Conservation (phyloP, 2,329 filamentous ascomycete species). For the Hymenotorrendiella dingleyae region DNA sequence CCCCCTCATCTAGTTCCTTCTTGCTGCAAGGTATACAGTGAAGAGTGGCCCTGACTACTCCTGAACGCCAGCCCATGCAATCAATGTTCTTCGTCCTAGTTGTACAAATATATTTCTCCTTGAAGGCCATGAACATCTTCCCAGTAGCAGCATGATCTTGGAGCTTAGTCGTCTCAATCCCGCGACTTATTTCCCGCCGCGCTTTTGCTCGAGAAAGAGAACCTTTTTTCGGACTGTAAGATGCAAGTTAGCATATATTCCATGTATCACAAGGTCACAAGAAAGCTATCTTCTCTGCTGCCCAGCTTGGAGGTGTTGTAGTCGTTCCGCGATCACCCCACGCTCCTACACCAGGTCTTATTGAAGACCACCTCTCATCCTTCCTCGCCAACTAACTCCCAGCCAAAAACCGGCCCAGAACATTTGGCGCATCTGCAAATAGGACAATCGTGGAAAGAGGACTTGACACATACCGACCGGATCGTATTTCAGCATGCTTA, state of each 20-base stretch:
- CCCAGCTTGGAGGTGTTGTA: no score
- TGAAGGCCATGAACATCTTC: no score
- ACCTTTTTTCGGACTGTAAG: conserved; percentile 83
- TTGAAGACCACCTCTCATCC: no score
- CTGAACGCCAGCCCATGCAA: conserved; percentile 4
- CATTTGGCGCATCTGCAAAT: background rate
- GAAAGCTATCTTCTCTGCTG: no score
- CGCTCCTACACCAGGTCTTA: no score
- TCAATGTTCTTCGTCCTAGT: background rate
- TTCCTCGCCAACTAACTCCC: no score
- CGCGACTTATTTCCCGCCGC: conserved; percentile 62
- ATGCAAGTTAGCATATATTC: conserved; percentile 3
- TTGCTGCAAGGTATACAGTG: background rate
- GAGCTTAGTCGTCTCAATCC: background rate
- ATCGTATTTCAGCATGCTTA: conserved; percentile 99
- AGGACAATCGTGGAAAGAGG: background rate
- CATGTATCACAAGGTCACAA: no score
- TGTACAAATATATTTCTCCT: background rate
- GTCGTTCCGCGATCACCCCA: no score
- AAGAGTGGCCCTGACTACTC: no score
- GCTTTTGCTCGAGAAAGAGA: conserved; percentile 89
- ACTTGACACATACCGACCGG: conserved; percentile 63
- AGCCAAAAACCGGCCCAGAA: background rate
- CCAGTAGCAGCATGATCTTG: no score
- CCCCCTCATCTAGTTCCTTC: background rate